Percentiles rank a stretch among this genome's conserved stretches.
Conservation (phyloP, 2,329 filamentous ascomycete genomes). For the Ambrosiella beaveri region DNA sequence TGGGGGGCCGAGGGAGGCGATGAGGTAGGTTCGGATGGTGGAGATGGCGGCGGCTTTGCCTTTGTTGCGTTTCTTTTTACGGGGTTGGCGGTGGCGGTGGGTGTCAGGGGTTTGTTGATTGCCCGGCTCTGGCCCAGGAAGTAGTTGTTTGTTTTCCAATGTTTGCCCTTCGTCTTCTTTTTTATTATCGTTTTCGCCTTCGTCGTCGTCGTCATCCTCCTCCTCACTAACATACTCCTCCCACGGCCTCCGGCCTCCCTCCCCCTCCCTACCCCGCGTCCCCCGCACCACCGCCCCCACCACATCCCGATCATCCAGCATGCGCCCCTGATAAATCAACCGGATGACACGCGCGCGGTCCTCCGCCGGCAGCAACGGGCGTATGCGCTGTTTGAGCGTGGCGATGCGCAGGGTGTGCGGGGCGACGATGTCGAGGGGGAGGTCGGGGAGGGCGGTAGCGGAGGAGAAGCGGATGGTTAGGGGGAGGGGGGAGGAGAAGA, state of each 20-base stretch:
- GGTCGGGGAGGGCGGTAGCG: constrained; percentile 50
- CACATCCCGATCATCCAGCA: constrained; percentile 56
- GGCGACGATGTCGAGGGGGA: constrained; percentile 55
- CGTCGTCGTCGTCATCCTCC: neutral
- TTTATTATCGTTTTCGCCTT: neutral
- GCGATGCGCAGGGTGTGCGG: constrained; percentile 56
- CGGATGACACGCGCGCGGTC: constrained; percentile 57
- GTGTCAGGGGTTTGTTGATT: too few species aligned
- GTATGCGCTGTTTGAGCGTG: constrained; percentile 67
- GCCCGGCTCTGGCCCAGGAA: too few species aligned
- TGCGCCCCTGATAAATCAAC: constrained; percentile 77
- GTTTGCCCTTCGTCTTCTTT: neutral
- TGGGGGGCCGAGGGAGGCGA: neutral
- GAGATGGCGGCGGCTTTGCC: neutral
- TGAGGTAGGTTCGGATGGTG: constrained; percentile 2
- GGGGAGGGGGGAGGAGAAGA: constrained; percentile 32
- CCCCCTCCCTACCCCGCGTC: too few species aligned
- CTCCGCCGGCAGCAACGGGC: constrained; percentile 45
- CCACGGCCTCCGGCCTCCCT: neutral
- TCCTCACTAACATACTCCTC: neutral
- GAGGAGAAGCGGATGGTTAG: constrained; percentile 84
- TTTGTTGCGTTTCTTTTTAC: neutral
- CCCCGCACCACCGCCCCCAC: constrained; percentile 45
- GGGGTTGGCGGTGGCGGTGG: too few species aligned
- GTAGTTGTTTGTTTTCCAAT: too few species aligned